phyloP scores from a whole-genome alignment of 2,329 filamentous ascomycete genomes.

The Claviceps sorghi region DNA sequence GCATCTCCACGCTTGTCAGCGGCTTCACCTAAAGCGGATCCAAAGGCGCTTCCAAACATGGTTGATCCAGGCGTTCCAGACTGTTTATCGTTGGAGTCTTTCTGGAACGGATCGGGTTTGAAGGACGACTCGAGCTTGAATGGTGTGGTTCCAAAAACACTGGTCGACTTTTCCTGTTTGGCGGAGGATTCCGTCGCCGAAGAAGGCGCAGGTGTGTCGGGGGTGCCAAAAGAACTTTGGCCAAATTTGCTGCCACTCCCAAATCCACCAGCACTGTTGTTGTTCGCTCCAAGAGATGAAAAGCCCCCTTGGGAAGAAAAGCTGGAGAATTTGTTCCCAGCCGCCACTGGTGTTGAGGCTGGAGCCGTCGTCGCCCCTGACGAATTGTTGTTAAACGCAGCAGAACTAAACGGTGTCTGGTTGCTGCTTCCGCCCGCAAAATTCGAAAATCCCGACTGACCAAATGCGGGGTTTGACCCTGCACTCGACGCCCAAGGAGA shows the following conservation, averaged over 20 bases:
- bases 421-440: constrained; percentile 21
- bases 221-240: constrained; percentile 18
- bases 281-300: constrained; percentile 28
- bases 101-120: constrained; percentile 45
- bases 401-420: constrained; percentile 24
- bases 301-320: constrained; percentile 44
- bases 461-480: constrained; percentile 32
- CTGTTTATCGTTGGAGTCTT: constrained; percentile 42
- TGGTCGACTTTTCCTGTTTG: constrained; percentile 15
- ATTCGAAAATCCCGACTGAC: constrained; percentile 35
- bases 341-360: constrained; percentile 18
- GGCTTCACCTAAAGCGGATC: constrained; percentile 38
- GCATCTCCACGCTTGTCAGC: constrained; percentile 22
- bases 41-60: constrained; percentile 48
- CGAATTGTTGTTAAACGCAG: constrained; percentile 5
- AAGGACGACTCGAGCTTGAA: constrained; percentile 59
- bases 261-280: constrained; percentile 22
- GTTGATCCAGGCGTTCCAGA: constrained; percentile 25
- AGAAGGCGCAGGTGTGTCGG: constrained; percentile 8
- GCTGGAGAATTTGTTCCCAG: constrained; percentile 36
- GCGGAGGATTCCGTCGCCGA: constrained; percentile 15
- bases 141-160: constrained; percentile 34
- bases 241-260: constrained; percentile 24
- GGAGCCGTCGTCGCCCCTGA: constrained; percentile 5
- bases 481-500: constrained; percentile 37